Conservation (phyloP, 176 grass and related monocot species). For the Carex cristatella region DNA sequence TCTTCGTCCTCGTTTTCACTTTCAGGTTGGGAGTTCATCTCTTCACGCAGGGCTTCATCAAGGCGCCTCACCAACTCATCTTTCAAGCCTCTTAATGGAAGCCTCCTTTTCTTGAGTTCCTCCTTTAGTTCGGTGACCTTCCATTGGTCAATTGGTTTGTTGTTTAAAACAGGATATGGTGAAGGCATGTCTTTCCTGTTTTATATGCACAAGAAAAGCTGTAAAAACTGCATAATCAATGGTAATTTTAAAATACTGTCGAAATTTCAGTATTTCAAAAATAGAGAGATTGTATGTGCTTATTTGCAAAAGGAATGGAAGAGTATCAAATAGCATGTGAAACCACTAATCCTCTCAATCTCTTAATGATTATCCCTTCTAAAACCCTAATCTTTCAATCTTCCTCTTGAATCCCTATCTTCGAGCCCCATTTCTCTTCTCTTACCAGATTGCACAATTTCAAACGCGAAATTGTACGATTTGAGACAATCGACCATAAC, state of each 20-base stretch:
- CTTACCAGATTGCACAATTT: not conserved
- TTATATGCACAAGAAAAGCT: not conserved
- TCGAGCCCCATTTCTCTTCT: not conserved
- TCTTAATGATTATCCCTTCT: not conserved
- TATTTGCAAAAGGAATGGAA: not conserved
- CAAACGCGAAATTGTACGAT: not conserved
- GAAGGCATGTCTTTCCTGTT: constrained; percentile 28
- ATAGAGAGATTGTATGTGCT: not conserved
- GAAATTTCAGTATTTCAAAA: not conserved
- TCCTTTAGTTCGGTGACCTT: constrained; percentile 70
- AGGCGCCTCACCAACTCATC: constrained; percentile 70
- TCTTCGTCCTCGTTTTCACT: constrained; percentile 20
- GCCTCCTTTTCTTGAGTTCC: constrained; percentile 54
- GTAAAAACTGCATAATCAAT: not conserved
- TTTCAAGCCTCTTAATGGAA: constrained; percentile 59
- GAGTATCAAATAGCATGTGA: not conserved
- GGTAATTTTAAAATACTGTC: not conserved
- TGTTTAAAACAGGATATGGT: constrained; percentile 49
- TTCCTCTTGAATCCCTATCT: not conserved
- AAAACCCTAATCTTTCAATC: constrained; percentile 6
- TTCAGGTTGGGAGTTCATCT: constrained; percentile 13
- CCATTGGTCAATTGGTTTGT: constrained; percentile 80
- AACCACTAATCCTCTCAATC: not conserved
- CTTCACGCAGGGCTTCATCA: constrained; percentile 41
- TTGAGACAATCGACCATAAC: not conserved